Evolutionary conservation across 495 filamentous ascomycete genomes (phyloP), one percentile per base, ranked within the genome.

Genomic region (Neurospora africana): DNA sequence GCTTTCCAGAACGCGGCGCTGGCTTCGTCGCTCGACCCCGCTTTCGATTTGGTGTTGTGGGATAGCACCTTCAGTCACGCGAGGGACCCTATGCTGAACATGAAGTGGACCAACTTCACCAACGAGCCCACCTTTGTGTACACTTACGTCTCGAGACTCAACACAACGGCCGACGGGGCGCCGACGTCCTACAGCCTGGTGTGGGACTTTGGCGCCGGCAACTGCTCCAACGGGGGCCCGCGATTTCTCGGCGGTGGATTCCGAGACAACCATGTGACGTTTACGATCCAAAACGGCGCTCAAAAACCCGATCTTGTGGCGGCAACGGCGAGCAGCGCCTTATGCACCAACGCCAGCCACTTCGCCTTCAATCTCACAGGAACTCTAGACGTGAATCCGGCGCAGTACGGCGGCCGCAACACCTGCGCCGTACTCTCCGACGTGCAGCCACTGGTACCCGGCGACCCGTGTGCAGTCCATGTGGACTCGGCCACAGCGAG

Each of bases 1-100:
- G 83, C 79, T 4, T 58, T 84, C 35, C 78, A 79, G 68, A 83
- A 83, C 73, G 35, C 78, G 61, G n/a, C 74, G 69, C 72, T 75
- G 68, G 78, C 78, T 21, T 38, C 68, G 38, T 70, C 69, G 27
- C 76, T 81, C 30, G 58, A 71, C 58, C 68, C 70, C 2, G 27
- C 38, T 47, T 47, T 74, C 39, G 11, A 72, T 15, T 75, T 69
- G 21, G 11, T 17, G 47, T 23, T 76, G 27, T 72, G 35, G 44
- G 40, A 41, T 41, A 41, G 15, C 40, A 74, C 76, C 71, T 68
- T 65, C 38, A 43, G 74, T 30, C 70, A 71, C 69, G 27, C 70
- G 36, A 72, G 33, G 36, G 40, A 72, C 72, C 69, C 44, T 27
- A 19, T 13, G 1, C 38, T 71, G 41, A 27, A 73, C 58, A 4